Base-by-base conservation (phyloP, 2,329 filamentous ascomycete species). In the Cladosporium sp. region DNA sequence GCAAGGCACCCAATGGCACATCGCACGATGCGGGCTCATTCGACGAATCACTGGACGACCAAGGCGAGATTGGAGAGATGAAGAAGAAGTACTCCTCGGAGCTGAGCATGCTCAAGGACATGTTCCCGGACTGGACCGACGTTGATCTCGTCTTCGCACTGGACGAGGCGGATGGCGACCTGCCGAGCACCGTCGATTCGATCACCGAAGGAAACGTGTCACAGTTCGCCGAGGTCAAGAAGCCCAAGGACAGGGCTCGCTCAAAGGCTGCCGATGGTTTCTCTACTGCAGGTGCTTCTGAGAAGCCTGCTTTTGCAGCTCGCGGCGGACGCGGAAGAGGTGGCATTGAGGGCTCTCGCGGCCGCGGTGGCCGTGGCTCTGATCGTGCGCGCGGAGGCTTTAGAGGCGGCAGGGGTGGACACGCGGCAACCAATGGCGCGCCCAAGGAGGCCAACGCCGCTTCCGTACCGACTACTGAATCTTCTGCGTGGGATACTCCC, bases 61-160 rank as follows among this genome's bases (percentile, higher is more conserved):
- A 95, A 69, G 87, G 88, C 69, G 91, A 96, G 71, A 80, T 97
- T 59, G 88, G 86, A 66, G 83, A 94, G 72, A 83, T 97, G 67
- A 94, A 94, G 80, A 90, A 88, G 77, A 84, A 88, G 69, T 93
- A 95, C 68, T 80, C 86, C 64, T 75, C 76, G 64, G 88, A 92
- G 74, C 80, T 95, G 62, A 77, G 78, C 55, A 83, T 85, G 63
- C 83, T 98, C 68, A 90, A 88, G 74, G 91, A 95, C 70, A 84
- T 97, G 75, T 96, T 95, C 75, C 83, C 88, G 53, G 86, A 90
- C 71, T 97, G 92, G 93, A 92, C 90, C 61, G 88, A 95, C 65
- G 88, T 91, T 69, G 92, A 97, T 69, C 82, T 97, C 57, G 83
- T 97, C 57, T 93, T 93, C 69, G 91, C 91, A 55, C 78, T 98